Percentiles rank a stretch among this genome's conserved stretches.
phyloP scores from a whole-genome alignment of 2,329 filamentous ascomycete species.

The Cercospora janseana region DNA sequence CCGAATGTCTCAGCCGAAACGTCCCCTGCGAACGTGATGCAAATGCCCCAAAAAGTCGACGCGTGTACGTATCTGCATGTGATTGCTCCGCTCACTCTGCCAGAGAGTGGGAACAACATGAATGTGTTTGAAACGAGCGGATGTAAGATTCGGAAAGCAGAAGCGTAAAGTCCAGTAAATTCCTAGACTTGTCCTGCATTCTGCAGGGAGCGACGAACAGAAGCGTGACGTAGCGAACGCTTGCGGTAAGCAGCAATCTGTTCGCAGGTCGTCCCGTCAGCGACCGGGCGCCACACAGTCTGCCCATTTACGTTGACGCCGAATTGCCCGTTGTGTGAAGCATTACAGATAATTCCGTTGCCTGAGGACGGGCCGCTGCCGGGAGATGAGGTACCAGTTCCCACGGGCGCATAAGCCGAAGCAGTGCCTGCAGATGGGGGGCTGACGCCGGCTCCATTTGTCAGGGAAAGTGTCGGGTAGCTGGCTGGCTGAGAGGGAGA shows the following conservation, averaged over 20 bases:
- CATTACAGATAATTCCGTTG: slow-evolving; percentile 11
- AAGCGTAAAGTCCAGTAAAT: neutral
- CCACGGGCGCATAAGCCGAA: slow-evolving; percentile 16
- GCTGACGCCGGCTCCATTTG: slow-evolving; percentile 17
- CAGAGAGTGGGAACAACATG: neutral
- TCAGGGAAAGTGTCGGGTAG: slow-evolving; percentile 9
- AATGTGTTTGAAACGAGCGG: neutral
- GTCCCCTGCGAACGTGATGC: no score
- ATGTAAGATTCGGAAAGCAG: neutral
- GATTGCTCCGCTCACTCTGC: no score
- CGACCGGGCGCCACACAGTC: slow-evolving; percentile 44
- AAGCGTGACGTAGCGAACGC: slow-evolving; percentile 14
- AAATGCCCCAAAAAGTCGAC: no score
- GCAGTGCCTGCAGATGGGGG: slow-evolving; percentile 11
- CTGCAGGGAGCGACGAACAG: slow-evolving; percentile 19
- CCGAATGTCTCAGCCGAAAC: no score
- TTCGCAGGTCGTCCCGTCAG: slow-evolving; percentile 41
- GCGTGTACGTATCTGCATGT: no score
- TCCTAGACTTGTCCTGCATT: slow-evolving; percentile 2
- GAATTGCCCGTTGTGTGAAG: slow-evolving; percentile 36
- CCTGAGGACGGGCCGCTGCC: neutral
- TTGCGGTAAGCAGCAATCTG: slow-evolving; percentile 43
- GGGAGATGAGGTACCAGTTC: slow-evolving; percentile 11
- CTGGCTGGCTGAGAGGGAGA: neutral
- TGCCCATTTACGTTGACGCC: slow-evolving; percentile 46